Percentiles rank a stretch among this genome's conserved stretches.
Evolutionary conservation across 352 stramenopile genomes (phyloP).

Genomic region (Saprolegnia diclina): DNA sequence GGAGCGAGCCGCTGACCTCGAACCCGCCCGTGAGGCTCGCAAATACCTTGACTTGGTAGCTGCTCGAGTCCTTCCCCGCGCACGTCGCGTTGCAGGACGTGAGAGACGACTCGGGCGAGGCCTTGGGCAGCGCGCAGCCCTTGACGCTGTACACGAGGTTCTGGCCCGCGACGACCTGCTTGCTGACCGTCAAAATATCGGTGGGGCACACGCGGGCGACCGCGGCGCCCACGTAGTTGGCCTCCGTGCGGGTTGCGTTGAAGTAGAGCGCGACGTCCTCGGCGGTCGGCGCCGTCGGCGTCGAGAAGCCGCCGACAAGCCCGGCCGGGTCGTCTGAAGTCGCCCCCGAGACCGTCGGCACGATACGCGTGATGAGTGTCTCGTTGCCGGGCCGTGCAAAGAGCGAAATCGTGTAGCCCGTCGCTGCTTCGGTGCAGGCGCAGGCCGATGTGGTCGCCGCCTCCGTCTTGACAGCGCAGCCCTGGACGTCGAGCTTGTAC

Average conservation of each 20-base stretch:
- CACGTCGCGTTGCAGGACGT: constrained; percentile 12
- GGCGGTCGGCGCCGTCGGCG: background rate
- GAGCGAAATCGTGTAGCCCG: background rate
- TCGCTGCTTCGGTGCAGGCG: background rate
- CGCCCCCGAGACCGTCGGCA: background rate
- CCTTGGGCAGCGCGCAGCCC: constrained; percentile 26
- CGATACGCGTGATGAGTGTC: background rate
- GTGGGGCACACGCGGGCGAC: constrained; percentile 38
- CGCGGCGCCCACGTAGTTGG: constrained; percentile 33
- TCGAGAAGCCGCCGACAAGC: constrained; percentile 3
- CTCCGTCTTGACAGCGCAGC: constrained; percentile 31
- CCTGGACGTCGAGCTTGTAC: constrained; percentile 49
- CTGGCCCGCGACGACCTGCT: constrained; percentile 35
- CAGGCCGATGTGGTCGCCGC: background rate
- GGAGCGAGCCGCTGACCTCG: constrained; percentile 5
- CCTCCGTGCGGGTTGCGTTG: constrained; percentile 6
- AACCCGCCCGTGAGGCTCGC: background rate
- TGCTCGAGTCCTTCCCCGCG: background rate
- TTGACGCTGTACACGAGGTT: constrained; percentile 34
- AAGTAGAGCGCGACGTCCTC: constrained; percentile 20
- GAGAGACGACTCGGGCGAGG: background rate
- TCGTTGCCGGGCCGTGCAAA: background rate
- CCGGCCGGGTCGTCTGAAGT: background rate
- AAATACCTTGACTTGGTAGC: constrained; percentile 17
- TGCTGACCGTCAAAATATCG: constrained; percentile 34